Evolutionary conservation across 1,139 yeast genomes (phyloP).

Genomic region (Saccharomyces hybrid): DNA sequence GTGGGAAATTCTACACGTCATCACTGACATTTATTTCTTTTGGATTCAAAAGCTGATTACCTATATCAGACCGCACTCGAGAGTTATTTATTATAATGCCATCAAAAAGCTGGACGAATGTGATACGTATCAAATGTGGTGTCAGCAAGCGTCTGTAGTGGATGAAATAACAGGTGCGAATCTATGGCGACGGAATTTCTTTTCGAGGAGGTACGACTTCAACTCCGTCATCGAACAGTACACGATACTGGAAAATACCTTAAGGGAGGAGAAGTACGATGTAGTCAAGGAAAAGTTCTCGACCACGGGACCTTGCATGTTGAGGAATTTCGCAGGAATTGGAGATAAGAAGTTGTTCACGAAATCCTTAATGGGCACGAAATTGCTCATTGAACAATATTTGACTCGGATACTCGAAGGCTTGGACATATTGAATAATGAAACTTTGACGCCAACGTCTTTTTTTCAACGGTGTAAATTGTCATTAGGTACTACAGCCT

Average conservation of each 20-base stretch:
- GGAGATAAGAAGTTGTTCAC: conserved; percentile 72
- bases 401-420: conserved; percentile 68
- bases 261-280: conserved; percentile 50
- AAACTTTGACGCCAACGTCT: conserved; percentile 52
- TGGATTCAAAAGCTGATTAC: conserved; percentile 39
- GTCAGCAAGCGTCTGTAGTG: conserved; percentile 47
- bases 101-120: conserved; percentile 26
- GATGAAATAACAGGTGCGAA: conserved; percentile 65
- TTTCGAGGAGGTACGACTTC: conserved; percentile 78
- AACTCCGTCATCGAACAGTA: conserved; percentile 69
- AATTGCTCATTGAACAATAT: conserved; percentile 79
- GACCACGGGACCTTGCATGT: conserved; percentile 55
- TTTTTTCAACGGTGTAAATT: conserved; percentile 88
- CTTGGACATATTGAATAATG: conserved; percentile 43
- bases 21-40: conserved; percentile 51
- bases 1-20: conserved; percentile 55
- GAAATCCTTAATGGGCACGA: conserved; percentile 82
- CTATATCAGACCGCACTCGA: conserved; percentile 25
- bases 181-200: conserved; percentile 80
- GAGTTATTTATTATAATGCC: conserved; percentile 28
- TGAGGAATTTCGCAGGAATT: conserved; percentile 88
- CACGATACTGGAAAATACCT: conserved; percentile 53
- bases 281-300: conserved; percentile 62
- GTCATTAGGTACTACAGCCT: conserved; percentile 83
- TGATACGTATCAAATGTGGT: conserved; percentile 55